Evolutionary conservation across 1,284 basidiomycete species (phyloP).

Genomic region (Malassezia psittaci): DNA sequence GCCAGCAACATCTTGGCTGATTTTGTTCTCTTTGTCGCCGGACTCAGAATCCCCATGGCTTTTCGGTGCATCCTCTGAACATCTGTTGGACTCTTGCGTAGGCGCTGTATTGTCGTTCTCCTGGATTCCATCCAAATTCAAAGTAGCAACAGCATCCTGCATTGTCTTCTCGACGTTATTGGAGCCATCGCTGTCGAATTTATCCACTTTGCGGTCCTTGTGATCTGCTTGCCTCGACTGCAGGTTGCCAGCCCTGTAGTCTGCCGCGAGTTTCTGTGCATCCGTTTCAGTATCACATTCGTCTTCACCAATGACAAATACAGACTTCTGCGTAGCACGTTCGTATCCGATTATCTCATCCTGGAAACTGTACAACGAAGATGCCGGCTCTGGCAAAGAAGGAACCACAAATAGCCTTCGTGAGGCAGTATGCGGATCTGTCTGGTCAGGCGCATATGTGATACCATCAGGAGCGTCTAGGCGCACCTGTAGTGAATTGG

Average conservation of each 20-base stretch:
- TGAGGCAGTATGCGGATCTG: slow-evolving; percentile 31
- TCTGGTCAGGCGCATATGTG: slow-evolving; percentile 35
- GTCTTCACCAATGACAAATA: slow-evolving; percentile 19
- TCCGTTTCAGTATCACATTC: slow-evolving; percentile 2
- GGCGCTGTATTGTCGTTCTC: too few species aligned
- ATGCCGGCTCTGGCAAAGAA: slow-evolving; percentile 15
- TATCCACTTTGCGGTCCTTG: too few species aligned
- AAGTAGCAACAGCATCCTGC: too few species aligned
- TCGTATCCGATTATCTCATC: slow-evolving; percentile 22
- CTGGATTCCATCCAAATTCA: too few species aligned
- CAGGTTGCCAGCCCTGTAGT: not conserved
- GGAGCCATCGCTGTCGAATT: too few species aligned
- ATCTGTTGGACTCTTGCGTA: too few species aligned
- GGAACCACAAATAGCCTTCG: slow-evolving; percentile 36
- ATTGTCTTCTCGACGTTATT: too few species aligned
- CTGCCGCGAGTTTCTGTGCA: slow-evolving; percentile 5
- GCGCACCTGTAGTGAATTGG: slow-evolving; percentile 22
- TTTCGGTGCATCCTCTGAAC: too few species aligned
- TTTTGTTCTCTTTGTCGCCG: too few species aligned
- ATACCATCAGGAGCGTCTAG: slow-evolving; percentile 42
- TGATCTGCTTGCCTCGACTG: too few species aligned
- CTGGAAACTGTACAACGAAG: slow-evolving; percentile 24
- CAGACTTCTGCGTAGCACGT: not conserved
- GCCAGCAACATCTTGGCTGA: too few species aligned
- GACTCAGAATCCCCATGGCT: too few species aligned